These are phyloP conservation scores for Lagenidium giganteum DNA, from an alignment of 352 stramenopile species.

Conservation along the genomic window DNA sequence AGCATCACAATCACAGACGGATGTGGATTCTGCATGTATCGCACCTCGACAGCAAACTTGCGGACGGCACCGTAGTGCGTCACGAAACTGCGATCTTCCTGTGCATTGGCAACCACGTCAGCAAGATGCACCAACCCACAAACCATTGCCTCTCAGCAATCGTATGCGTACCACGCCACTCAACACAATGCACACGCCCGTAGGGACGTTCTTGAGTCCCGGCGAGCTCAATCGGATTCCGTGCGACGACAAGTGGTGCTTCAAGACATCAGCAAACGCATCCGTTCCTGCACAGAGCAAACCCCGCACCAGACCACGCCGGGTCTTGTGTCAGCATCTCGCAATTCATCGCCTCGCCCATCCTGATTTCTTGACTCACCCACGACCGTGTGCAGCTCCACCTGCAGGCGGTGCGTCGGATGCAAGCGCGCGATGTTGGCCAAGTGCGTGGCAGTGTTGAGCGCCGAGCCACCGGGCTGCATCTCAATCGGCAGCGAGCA, in stretches of 20 bases:
- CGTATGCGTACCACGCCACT: constrained; percentile 44
- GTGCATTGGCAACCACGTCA: no score
- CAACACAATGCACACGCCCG: constrained; percentile 77
- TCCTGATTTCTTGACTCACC: constrained; percentile 17
- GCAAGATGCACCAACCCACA: not conserved
- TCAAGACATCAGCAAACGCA: constrained; percentile 20
- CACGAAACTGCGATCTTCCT: constrained; percentile 79
- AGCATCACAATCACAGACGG: no score
- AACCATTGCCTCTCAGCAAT: not conserved
- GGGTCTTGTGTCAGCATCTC: not conserved
- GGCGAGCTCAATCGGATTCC: constrained; percentile 41
- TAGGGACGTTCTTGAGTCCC: constrained; percentile 29
- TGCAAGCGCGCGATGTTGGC: constrained; percentile 38
- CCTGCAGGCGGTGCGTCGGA: constrained; percentile 19
- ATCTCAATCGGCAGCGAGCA: constrained; percentile 61
- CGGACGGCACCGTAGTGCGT: constrained; percentile 74
- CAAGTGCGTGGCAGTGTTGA: constrained; percentile 82
- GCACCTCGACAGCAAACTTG: constrained; percentile 54
- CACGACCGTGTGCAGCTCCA: constrained; percentile 58
- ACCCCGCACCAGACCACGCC: not conserved
- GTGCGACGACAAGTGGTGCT: constrained; percentile 28
- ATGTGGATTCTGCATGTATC: not conserved
- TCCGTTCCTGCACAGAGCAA: constrained; percentile 29
- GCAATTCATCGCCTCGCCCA: not conserved
- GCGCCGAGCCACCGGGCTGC: constrained; percentile 72